Conservation (phyloP, 2,329 filamentous ascomycete genomes). For the Colletotrichum sp. region DNA sequence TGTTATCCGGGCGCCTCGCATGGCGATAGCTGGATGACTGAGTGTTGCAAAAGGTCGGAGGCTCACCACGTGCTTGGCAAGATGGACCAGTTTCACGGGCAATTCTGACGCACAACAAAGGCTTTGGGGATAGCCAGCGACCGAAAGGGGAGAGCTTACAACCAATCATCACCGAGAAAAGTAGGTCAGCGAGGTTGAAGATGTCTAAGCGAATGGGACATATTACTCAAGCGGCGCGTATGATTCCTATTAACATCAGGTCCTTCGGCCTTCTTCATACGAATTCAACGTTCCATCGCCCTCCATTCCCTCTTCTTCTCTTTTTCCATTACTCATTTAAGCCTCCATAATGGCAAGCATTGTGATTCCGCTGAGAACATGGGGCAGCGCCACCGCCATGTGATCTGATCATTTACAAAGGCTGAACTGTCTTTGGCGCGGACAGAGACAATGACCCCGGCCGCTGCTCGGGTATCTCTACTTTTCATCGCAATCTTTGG, state of each 20-base stretch:
- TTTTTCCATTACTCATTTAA: background rate
- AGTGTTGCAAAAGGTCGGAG: background rate
- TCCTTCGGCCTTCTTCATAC: background rate
- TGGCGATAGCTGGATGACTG: background rate
- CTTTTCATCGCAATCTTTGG: background rate
- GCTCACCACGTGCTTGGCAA: background rate
- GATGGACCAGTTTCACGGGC: background rate
- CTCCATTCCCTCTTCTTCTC: background rate
- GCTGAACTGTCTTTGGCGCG: background rate
- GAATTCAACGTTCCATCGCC: background rate
- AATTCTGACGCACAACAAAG: background rate
- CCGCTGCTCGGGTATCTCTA: background rate
- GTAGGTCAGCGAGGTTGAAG: background rate
- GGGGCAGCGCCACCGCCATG: background rate
- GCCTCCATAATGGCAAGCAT: background rate
- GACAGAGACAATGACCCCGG: background rate
- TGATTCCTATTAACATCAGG: background rate
- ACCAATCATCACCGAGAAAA: background rate
- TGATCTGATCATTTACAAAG: background rate
- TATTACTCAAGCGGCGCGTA: background rate
- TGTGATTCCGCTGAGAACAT: background rate
- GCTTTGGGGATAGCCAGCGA: background rate
- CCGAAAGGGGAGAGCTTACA: background rate
- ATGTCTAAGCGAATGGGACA: background rate
- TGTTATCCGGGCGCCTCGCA: background rate